These are phyloP conservation scores for Leishmania mexicana DNA, from an alignment of 208 protist genomes.

Conservation along the genomic window DNA sequence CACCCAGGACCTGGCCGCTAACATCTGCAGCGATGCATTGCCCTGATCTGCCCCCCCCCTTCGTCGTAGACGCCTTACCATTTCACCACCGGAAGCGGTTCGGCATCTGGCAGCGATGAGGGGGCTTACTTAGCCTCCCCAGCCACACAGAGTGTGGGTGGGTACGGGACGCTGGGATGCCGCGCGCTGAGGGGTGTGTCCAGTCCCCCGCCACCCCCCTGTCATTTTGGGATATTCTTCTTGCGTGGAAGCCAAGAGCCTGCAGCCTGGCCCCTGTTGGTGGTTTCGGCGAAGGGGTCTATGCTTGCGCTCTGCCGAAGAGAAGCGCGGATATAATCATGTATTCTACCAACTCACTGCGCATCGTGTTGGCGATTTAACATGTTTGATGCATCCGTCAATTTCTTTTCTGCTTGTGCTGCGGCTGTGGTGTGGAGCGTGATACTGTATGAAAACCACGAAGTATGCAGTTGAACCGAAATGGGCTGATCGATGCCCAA, in stretches of 20 bases:
- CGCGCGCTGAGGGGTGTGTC: no score
- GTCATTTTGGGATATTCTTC: no score
- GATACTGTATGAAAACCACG: background rate
- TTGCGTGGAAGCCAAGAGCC: background rate
- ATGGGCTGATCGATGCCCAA: background rate
- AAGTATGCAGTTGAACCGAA: background rate
- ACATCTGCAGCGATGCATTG: background rate
- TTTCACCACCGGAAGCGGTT: background rate
- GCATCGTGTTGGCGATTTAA: background rate
- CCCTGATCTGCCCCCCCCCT: background rate
- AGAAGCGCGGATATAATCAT: background rate
- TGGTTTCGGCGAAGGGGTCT: background rate
- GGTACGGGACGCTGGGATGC: no score
- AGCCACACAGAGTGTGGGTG: no score
- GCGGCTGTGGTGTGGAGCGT: background rate
- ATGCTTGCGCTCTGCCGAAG: background rate
- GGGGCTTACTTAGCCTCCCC: background rate
- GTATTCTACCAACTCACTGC: background rate
- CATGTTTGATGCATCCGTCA: background rate
- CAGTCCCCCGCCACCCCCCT: no score
- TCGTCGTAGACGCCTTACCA: background rate
- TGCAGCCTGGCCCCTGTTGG: background rate
- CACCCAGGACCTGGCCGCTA: background rate
- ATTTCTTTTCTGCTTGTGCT: background rate
- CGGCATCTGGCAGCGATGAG: background rate